These are phyloP conservation scores for Liquidambar formosana DNA, from an alignment of 164 flowering plant genomes.

Conservation along the genomic window DNA sequence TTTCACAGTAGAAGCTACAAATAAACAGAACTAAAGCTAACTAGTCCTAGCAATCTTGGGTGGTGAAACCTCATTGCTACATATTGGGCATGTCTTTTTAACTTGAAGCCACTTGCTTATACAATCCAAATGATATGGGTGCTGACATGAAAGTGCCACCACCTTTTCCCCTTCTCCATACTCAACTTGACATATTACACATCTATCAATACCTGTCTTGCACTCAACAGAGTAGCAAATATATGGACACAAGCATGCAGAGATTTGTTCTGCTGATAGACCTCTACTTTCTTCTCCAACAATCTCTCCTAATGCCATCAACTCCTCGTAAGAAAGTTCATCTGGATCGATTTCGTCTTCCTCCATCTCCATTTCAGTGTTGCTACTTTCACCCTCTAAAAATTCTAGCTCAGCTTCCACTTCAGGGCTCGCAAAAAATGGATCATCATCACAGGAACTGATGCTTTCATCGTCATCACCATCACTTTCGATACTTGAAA, in stretches of 20 bases:
- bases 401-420: conserved; percentile 11
- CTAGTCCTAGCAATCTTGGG: conserved; percentile 1
- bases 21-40: too few relatives aligned
- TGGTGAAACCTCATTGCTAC: conserved; percentile 34
- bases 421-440: conserved; percentile 16
- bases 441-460: conserved; percentile 10
- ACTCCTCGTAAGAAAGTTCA: conserved; percentile 33
- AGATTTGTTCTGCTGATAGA: conserved; percentile 15
- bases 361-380: conserved; percentile 20
- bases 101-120: conserved; percentile 50
- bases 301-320: conserved; percentile 20
- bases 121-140: conserved; percentile 47
- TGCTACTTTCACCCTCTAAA: conserved; percentile 17
- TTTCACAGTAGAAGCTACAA: too few relatives aligned
- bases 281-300: conserved; percentile 35
- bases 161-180: conserved; percentile 43
- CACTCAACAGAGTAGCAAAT: not conserved
- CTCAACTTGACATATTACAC: conserved; percentile 55
- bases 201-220: conserved; percentile 24
- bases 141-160: conserved; percentile 38
- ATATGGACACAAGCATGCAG: conserved; percentile 12
- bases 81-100: conserved; percentile 47
- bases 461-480: conserved; percentile 8
- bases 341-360: conserved; percentile 38
- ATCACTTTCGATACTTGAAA: conserved; percentile 22